phyloP scores from a whole-genome alignment of 768 basidiomycete genomes.

The Amanita subjunquillea region DNA sequence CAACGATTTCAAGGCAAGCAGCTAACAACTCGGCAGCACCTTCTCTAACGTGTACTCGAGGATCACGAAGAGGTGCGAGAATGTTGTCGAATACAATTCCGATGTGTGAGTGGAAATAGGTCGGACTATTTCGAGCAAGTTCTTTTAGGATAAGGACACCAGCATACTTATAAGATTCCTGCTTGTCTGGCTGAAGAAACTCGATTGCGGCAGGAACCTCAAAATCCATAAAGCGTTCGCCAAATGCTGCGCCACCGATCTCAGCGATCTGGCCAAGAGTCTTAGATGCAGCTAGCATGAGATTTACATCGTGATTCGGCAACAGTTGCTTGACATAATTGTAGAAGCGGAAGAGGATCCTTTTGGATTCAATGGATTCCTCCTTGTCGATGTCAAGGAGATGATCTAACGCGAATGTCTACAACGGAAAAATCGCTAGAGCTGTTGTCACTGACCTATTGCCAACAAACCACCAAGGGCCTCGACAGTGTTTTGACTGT shows the following conservation, averaged over 20 bases:
- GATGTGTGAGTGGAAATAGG: slow-evolving; percentile 83
- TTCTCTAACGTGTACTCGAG: slow-evolving; percentile 84
- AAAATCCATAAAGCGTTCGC: slow-evolving; percentile 82
- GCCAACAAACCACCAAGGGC: slow-evolving; percentile 82
- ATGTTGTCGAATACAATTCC: slow-evolving; percentile 87
- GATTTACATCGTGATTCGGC: slow-evolving; percentile 81
- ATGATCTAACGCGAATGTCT: slow-evolving; percentile 35
- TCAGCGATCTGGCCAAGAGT: slow-evolving; percentile 81
- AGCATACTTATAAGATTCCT: slow-evolving; percentile 82
- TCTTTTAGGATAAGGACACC: slow-evolving; percentile 93
- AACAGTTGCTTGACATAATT: slow-evolving; percentile 92
- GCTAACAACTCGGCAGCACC: slow-evolving; percentile 91
- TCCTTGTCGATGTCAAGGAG: slow-evolving; percentile 70
- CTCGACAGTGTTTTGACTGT: slow-evolving; percentile 69
- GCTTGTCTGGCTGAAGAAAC: slow-evolving; percentile 67
- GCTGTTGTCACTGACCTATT: slow-evolving; percentile 48
- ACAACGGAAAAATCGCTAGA: slow-evolving; percentile 1
- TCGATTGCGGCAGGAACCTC: slow-evolving; percentile 82
- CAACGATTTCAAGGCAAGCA: slow-evolving; percentile 83
- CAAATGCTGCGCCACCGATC: slow-evolving; percentile 74
- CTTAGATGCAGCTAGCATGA: slow-evolving; percentile 93
- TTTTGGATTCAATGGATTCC: slow-evolving; percentile 72
- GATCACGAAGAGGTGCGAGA: slow-evolving; percentile 80
- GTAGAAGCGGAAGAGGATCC: slow-evolving; percentile 78
- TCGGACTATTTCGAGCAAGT: slow-evolving; percentile 80